phyloP scores from a whole-genome alignment of 345 rosid species.

The Rubroshorea leprosula region DNA sequence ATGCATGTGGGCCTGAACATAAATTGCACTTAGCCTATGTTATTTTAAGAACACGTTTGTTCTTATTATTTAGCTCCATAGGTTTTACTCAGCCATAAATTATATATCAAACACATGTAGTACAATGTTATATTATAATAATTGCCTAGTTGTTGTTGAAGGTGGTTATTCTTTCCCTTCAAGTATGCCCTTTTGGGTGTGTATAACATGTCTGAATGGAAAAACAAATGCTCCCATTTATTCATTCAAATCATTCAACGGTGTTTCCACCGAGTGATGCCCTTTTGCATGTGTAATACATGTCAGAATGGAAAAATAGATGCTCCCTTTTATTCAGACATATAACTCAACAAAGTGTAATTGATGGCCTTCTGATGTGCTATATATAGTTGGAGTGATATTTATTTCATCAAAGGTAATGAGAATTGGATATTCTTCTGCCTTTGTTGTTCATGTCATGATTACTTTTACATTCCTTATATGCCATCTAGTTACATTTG shows the following conservation, averaged over 20 bases:
- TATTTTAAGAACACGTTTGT: too few species aligned
- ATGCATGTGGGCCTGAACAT: too few species aligned
- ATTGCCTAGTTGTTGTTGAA: not conserved
- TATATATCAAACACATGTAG: not conserved
- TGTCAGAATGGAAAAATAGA: not conserved
- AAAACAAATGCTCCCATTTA: not conserved
- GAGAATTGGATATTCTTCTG: not conserved
- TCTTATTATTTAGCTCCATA: not conserved
- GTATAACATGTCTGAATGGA: not conserved
- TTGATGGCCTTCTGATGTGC: not conserved
- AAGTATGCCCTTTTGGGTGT: not conserved
- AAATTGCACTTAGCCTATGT: too few species aligned
- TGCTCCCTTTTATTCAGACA: too few species aligned
- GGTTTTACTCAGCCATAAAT: not conserved
- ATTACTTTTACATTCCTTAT: not conserved
- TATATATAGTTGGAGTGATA: not conserved
- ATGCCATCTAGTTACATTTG: not conserved
- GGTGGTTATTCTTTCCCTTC: not conserved
- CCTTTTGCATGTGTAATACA: too few species aligned
- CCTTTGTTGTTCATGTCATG: slow-evolving; percentile 8
- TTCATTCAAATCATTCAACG: not conserved
- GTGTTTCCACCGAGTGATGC: too few species aligned
- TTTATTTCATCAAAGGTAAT: not conserved
- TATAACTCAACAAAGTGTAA: not conserved
- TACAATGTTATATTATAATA: not conserved